These are phyloP conservation scores for Lasiodiplodia sp. DNA, from an alignment of 2,329 filamentous ascomycete genomes.

Conservation along the genomic window DNA sequence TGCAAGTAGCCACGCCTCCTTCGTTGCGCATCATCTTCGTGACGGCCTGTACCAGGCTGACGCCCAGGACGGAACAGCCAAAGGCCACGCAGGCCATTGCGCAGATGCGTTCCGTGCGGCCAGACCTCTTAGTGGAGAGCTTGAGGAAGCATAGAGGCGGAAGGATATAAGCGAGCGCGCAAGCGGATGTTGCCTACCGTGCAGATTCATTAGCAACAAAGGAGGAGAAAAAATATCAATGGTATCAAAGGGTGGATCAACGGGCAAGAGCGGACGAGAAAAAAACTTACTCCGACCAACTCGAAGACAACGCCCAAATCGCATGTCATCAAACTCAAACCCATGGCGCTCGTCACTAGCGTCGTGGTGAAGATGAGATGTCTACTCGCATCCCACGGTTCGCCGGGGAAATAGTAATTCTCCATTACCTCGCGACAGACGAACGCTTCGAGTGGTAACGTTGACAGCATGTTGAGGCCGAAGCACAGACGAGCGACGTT, in stretches of 20 bases:
- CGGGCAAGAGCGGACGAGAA: neutral
- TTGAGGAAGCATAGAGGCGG: conserved; percentile 96
- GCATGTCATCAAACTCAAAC: conserved; percentile 82
- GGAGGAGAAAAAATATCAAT: neutral
- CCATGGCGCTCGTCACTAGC: conserved; percentile 81
- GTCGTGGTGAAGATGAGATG: conserved; percentile 86
- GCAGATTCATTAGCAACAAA: neutral
- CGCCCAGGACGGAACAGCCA: conserved; percentile 79
- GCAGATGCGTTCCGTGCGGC: conserved; percentile 59
- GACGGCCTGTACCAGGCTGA: conserved; percentile 77
- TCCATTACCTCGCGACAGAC: conserved; percentile 97
- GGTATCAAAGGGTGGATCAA: neutral
- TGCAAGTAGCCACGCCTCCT: conserved; percentile 11
- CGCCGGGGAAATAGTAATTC: conserved; percentile 76
- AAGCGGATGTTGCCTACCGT: conserved; percentile 77
- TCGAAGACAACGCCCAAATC: conserved; percentile 95
- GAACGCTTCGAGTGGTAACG: conserved; percentile 93
- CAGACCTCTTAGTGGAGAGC: conserved; percentile 72
- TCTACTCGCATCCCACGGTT: conserved; percentile 81
- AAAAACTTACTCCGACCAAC: conserved; percentile 72
- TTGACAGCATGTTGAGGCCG: conserved; percentile 98
- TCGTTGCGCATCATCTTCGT: conserved; percentile 63
- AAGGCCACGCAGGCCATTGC: conserved; percentile 77
- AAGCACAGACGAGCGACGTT: conserved; percentile 96
- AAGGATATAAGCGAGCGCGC: conserved; percentile 92